A percentile compares a stretch with the other conserved stretches of the same genome.
Evolutionary conservation across 75 land plant genomes (phyloP).

Genomic region (Cunninghamia lanceolata): DNA sequence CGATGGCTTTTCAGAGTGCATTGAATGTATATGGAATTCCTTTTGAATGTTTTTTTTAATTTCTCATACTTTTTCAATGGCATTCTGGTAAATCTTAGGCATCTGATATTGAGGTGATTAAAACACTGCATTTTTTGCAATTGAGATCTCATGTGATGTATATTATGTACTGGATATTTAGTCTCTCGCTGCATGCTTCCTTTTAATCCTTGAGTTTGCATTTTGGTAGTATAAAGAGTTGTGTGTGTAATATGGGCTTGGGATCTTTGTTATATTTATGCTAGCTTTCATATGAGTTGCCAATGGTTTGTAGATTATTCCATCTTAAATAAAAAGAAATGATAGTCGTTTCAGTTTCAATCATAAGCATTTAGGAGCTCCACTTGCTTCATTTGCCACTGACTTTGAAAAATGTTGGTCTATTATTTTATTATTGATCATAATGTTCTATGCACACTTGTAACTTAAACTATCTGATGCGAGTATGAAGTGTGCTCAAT

Average conservation of each 20-base stretch:
- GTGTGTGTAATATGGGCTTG: background rate
- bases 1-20: background rate
- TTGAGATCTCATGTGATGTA: no score
- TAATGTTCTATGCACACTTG: background rate
- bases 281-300: background rate
- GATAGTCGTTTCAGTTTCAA: background rate
- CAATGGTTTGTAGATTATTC: no score
- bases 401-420: background rate
- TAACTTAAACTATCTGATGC: background rate
- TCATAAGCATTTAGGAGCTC: background rate
- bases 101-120: background rate
- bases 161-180: no score
- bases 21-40: background rate
- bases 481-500: background rate
- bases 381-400: background rate
- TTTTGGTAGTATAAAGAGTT: background rate
- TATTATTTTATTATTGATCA: background rate
- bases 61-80: background rate
- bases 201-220: background rate
- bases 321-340: background rate
- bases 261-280: background rate
- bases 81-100: background rate
- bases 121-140: no score
- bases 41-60: no score
- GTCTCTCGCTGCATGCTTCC: no score